Percentiles rank a stretch among this genome's conserved stretches.
phyloP scores from a whole-genome alignment of 106 monocot species.

The Gastrodia elata region DNA sequence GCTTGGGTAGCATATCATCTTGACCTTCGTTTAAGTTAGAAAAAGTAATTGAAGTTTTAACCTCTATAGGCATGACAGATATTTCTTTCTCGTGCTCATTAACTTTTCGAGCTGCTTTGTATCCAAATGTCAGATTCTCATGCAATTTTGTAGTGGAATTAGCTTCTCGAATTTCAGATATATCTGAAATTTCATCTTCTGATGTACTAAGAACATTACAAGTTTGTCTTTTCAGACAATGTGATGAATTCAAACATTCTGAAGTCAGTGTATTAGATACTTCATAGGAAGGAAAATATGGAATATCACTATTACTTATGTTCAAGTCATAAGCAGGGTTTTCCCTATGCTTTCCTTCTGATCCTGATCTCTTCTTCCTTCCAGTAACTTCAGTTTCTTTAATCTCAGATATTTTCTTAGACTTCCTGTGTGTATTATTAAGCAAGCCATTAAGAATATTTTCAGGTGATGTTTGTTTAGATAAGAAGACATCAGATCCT shows the following conservation, averaged over 20 bases:
- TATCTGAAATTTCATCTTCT: conserved; percentile 1
- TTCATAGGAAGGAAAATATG: conserved; percentile 8
- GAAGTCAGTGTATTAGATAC: conserved; percentile 11
- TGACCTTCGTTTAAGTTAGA: conserved; percentile 5
- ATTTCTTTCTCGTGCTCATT: conserved; percentile 13
- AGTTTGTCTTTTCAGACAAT: conserved; percentile 9
- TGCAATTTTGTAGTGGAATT: conserved; percentile 8
- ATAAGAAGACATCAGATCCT: background rate
- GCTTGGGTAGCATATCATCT: conserved; percentile 3
- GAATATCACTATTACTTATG: conserved; percentile 10
- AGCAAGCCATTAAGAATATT: conserved; percentile 16
- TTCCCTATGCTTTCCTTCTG: conserved; percentile 9
- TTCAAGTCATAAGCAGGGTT: background rate
- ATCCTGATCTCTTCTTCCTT: conserved; percentile 1
- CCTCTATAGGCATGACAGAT: conserved; percentile 1
- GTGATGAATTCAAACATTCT: conserved; percentile 4
- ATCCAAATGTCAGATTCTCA: conserved; percentile 25
- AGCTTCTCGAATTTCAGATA: conserved; percentile 9
- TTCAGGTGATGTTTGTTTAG: conserved; percentile 1
- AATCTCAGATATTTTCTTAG: conserved; percentile 64
- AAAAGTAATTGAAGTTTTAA: conserved; percentile 9
- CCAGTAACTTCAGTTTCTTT: conserved; percentile 17
- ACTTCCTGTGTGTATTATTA: conserved; percentile 40
- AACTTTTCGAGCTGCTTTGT: conserved; percentile 9
- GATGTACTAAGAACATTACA: background rate